Conservation (phyloP, 1,139 yeast genomes). For the Kurtzmaniella quercitrusa region DNA sequence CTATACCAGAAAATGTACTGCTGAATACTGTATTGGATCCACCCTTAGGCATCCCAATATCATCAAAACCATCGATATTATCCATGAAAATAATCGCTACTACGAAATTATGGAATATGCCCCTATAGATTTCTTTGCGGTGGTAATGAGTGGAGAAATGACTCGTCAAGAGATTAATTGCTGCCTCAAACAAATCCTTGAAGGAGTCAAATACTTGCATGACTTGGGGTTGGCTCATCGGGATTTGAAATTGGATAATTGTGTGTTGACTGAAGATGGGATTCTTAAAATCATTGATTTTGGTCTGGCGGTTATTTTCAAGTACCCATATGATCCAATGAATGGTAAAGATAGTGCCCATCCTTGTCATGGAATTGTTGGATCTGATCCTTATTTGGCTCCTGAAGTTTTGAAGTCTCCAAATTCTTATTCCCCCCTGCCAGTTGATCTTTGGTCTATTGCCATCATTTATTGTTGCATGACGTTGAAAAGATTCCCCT, state of each 20-base stretch:
- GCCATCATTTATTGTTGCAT: slow-evolving; percentile 96
- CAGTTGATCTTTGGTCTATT: slow-evolving; percentile 92
- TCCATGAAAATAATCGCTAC: slow-evolving; percentile 79
- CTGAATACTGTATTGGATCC: slow-evolving; percentile 96
- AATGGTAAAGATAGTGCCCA: slow-evolving; percentile 55
- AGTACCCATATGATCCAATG: slow-evolving; percentile 75
- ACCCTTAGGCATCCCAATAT: slow-evolving; percentile 92
- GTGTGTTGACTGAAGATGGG: slow-evolving; percentile 84
- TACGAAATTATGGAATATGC: slow-evolving; percentile 98
- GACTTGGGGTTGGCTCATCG: slow-evolving; percentile 91
- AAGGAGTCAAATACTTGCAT: slow-evolving; percentile 84
- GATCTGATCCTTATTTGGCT: slow-evolving; percentile 96
- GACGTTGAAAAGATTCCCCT: slow-evolving; percentile 91
- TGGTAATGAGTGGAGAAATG: slow-evolving; percentile 97
- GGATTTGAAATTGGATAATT: slow-evolving; percentile 89
- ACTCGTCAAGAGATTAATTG: slow-evolving; percentile 79
- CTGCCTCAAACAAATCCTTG: slow-evolving; percentile 79
- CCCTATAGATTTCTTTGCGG: slow-evolving; percentile 93
- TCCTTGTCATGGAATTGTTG: slow-evolving; percentile 89
- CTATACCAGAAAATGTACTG: slow-evolving; percentile 91
- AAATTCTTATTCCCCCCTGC: slow-evolving; percentile 79
- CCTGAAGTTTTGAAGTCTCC: slow-evolving; percentile 83
- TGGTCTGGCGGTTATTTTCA: slow-evolving; percentile 93
- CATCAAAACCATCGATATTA: slow-evolving; percentile 88
- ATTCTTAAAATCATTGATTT: slow-evolving; percentile 90